These are phyloP conservation scores for Eimeria acervulina DNA, from an alignment of 169 alveolate species.

Conservation along the genomic window DNA sequence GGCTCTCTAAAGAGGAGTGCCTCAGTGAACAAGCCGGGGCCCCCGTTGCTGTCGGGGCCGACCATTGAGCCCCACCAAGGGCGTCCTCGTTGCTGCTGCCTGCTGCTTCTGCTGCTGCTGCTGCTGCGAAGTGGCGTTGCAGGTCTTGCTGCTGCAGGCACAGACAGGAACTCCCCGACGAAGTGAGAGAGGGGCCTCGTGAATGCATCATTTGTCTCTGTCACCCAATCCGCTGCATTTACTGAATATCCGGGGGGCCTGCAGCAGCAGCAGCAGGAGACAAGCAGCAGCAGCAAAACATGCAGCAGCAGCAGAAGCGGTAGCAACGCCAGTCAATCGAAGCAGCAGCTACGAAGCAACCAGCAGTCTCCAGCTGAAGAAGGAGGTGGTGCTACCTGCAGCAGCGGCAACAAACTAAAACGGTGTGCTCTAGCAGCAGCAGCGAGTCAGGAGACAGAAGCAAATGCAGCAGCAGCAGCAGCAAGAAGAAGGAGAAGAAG, in stretches of 20 bases:
- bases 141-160: not conserved
- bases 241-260: constrained; percentile 43
- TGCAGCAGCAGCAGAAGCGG: not conserved
- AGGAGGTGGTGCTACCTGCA: not conserved
- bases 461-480: too few relatives aligned
- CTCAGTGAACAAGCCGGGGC: constrained; percentile 24
- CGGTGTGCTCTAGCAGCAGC: not conserved
- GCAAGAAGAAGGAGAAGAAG: not conserved
- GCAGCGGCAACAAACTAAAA: not conserved
- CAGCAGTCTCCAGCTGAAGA: not conserved
- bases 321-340: not conserved
- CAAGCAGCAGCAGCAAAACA: not conserved
- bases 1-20: not conserved
- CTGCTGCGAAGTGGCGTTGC: not conserved
- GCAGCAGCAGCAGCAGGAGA: too few relatives aligned
- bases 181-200: not conserved
- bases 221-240: constrained; percentile 7
- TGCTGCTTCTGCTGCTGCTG: not conserved
- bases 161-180: not conserved
- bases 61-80: not conserved
- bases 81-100: not conserved
- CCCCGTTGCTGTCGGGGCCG: not conserved
- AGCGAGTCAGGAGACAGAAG: not conserved
- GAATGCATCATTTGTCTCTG: constrained; percentile 41
- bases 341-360: not conserved